Conservation (phyloP, 176 grass and related monocot genomes). For the Metroxylon sagu region DNA sequence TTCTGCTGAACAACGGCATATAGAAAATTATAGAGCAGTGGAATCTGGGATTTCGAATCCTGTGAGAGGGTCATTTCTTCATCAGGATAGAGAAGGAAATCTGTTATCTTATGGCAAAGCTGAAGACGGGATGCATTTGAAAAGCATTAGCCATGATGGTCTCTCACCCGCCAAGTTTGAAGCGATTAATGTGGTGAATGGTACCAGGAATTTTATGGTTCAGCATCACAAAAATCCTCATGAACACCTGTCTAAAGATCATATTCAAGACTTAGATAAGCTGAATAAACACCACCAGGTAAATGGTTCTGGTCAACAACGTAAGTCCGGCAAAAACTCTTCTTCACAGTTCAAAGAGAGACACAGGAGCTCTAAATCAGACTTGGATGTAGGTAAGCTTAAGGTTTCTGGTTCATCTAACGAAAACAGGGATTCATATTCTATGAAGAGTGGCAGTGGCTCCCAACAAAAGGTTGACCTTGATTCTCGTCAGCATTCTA, state of each 20-base stretch:
- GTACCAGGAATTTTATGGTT: not conserved
- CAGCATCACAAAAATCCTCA: not conserved
- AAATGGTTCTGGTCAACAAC: not conserved
- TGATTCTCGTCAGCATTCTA: constrained; percentile 11
- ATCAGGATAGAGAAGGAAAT: not conserved
- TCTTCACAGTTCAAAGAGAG: constrained; percentile 13
- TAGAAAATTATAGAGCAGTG: not conserved
- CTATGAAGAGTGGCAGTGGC: not conserved
- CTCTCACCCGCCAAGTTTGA: not conserved
- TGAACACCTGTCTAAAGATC: not conserved
- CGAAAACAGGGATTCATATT: not conserved
- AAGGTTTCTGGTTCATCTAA: constrained; percentile 5
- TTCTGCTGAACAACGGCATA: not conserved
- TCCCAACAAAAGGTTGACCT: not conserved
- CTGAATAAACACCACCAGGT: not conserved
- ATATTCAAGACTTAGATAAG: constrained; percentile 1
- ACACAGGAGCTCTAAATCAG: constrained; percentile 9
- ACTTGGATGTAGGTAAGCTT: not conserved
- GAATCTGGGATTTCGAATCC: not conserved
- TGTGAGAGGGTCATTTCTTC: not conserved
- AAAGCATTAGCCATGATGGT: not conserved
- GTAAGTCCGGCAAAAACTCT: constrained; percentile 4
- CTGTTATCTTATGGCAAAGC: not conserved
- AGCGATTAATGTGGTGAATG: not conserved
- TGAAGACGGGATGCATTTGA: constrained; percentile 1